A percentile compares a stretch with the other conserved stretches of the same genome.
Evolutionary conservation across 75 land plant genomes (phyloP).

Genomic region (Isoetes taiwanensis): DNA sequence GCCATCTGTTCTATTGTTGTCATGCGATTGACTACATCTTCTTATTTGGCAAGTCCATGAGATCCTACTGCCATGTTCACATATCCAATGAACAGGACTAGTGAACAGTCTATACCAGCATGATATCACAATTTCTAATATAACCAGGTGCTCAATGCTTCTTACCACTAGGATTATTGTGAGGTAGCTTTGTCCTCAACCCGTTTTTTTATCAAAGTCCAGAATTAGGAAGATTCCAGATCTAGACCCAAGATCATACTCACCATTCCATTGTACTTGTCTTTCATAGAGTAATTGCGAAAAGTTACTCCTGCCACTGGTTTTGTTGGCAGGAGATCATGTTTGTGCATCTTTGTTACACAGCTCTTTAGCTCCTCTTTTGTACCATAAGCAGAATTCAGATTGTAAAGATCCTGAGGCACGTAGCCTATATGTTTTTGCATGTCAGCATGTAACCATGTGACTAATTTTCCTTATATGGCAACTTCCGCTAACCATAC

Average conservation of each 20-base stretch:
- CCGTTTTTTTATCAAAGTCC: too few relatives aligned
- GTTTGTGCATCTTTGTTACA: conserved; percentile 57
- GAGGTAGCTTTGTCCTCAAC: too few relatives aligned
- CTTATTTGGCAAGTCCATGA: conserved; percentile 18
- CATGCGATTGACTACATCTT: conserved; percentile 30
- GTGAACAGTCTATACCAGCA: conserved; percentile 16
- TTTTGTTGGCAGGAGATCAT: conserved; percentile 56
- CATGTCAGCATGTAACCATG: too few relatives aligned
- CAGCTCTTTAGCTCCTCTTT: conserved; percentile 51
- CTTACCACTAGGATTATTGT: too few relatives aligned
- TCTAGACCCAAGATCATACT: too few relatives aligned
- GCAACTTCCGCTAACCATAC: too few relatives aligned
- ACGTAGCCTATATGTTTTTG: conserved; percentile 81
- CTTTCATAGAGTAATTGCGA: too few relatives aligned
- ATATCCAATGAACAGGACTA: conserved; percentile 25
- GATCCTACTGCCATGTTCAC: conserved; percentile 31
- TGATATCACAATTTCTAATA: conserved; percentile 15
- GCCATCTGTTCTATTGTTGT: conserved; percentile 36
- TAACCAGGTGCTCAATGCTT: too few relatives aligned
- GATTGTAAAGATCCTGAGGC: conserved; percentile 65
- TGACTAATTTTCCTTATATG: too few relatives aligned
- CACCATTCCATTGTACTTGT: too few relatives aligned
- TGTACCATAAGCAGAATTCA: conserved; percentile 64
- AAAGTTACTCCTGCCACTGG: too few relatives aligned
- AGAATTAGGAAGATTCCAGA: too few relatives aligned